Evolutionary conservation across 495 filamentous ascomycete species (phyloP).

Genomic region (Barbatosphaeria neglecta): DNA sequence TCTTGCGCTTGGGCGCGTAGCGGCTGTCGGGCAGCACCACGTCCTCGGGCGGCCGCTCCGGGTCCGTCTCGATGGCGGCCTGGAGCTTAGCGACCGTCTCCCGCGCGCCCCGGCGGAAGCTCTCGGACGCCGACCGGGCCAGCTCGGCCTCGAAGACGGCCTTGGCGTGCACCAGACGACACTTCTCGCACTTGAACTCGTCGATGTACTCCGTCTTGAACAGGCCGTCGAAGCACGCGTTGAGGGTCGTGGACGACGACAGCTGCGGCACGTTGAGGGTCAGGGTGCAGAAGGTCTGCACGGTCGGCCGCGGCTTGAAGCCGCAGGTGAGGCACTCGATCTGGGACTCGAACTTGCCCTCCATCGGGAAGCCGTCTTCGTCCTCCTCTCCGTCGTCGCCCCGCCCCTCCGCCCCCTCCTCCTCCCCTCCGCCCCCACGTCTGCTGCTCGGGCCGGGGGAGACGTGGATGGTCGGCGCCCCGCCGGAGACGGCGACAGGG

Average conservation of each 20-base stretch:
- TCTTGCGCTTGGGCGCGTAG: constrained; percentile 65
- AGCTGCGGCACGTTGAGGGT: constrained; percentile 87
- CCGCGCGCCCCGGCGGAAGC: constrained; percentile 29
- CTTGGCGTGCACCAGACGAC: constrained; percentile 67
- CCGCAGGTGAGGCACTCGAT: constrained; percentile 84
- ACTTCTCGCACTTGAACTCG: constrained; percentile 90
- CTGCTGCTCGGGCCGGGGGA: too few species aligned
- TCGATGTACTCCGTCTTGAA: constrained; percentile 94
- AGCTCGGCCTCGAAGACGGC: constrained; percentile 20
- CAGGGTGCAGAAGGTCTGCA: constrained; percentile 80
- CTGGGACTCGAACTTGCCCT: constrained; percentile 78
- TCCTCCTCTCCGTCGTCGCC: constrained; percentile 21
- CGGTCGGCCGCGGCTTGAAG: constrained; percentile 73
- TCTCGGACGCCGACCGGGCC: constrained; percentile 32
- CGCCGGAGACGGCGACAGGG: neutral
- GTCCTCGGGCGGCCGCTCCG: constrained; percentile 59
- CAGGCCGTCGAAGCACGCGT: constrained; percentile 75
- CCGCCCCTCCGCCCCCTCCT: constrained; percentile 5
- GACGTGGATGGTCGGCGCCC: neutral
- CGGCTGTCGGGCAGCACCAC: constrained; percentile 64
- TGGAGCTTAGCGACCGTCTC: constrained; percentile 43
- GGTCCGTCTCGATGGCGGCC: constrained; percentile 57
- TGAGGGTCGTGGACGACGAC: constrained; percentile 36
- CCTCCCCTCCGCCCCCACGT: constrained; percentile 3
- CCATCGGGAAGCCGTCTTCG: constrained; percentile 74